A percentile compares a stretch with the other conserved stretches of the same genome.
Evolutionary conservation across 768 basidiomycete genomes (phyloP).

Genomic region (Collybia nuda): DNA sequence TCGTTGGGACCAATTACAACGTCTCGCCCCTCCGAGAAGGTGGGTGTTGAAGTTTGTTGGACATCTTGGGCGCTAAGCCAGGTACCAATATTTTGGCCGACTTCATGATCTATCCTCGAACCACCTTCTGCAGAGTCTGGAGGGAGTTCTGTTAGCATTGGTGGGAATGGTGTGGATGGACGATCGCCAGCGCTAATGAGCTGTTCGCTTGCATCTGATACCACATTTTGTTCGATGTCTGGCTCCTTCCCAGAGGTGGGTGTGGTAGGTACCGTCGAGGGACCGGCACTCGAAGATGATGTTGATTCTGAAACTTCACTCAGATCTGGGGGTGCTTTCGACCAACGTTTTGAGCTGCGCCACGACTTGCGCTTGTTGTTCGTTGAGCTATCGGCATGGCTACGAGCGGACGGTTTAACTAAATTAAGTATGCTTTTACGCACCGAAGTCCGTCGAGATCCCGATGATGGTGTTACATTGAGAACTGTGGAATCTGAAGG

Average conservation of each 20-base stretch:
- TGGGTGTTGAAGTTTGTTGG: background rate
- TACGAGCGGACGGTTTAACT: conserved; percentile 22
- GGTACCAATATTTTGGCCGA: background rate
- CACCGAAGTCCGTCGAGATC: conserved; percentile 21
- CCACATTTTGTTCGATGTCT: background rate
- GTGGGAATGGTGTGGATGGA: background rate
- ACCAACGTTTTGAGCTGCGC: conserved; percentile 28
- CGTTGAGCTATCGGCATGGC: conserved; percentile 10
- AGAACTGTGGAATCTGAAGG: conserved; percentile 1
- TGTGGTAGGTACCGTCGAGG: background rate
- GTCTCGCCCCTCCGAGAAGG: background rate
- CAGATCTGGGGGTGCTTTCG: conserved; percentile 22
- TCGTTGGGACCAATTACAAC: background rate
- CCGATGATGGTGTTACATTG: conserved; percentile 3
- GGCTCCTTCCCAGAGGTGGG: background rate
- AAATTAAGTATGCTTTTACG: conserved; percentile 33
- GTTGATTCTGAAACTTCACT: conserved; percentile 10
- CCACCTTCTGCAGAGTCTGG: background rate
- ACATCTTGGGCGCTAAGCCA: conserved; percentile 1
- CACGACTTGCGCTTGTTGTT: conserved; percentile 21
- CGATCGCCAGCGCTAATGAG: background rate
- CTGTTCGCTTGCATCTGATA: background rate
- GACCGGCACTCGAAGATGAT: conserved; percentile 1
- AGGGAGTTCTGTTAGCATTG: background rate
- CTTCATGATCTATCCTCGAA: background rate